These are phyloP conservation scores for Ophiosphaerella narmari DNA, from an alignment of 2,329 filamentous ascomycete species.

Conservation along the genomic window DNA sequence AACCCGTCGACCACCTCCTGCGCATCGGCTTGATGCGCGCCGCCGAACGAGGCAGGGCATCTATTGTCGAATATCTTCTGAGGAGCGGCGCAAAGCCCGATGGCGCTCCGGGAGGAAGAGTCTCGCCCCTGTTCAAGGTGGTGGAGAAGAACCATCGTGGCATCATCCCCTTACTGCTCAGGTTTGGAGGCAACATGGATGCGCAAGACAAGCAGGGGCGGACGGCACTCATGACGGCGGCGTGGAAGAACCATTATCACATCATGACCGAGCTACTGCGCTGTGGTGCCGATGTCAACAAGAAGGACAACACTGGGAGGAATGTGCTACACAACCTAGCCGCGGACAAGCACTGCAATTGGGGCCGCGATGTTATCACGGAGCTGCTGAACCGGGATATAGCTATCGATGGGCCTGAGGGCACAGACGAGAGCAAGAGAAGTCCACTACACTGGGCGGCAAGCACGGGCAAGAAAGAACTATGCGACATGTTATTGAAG, in stretches of 20 bases:
- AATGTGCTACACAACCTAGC: conserved; percentile 46
- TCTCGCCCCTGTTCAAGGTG: conserved; percentile 38
- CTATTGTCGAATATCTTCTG: conserved; percentile 39
- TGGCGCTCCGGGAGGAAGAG: conserved; percentile 34
- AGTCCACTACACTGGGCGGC: conserved; percentile 64
- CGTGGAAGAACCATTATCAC: conserved; percentile 42
- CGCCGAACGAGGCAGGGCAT: conserved; percentile 37
- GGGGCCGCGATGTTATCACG: conserved; percentile 52
- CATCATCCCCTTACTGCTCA: conserved; percentile 39
- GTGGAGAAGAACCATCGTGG: conserved; percentile 38
- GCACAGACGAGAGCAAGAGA: conserved; percentile 53
- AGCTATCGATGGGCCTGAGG: conserved; percentile 46
- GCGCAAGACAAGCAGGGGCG: conserved; percentile 43
- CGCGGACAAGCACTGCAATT: conserved; percentile 52
- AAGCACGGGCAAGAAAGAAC: conserved; percentile 58
- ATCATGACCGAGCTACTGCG: conserved; percentile 44
- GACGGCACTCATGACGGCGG: conserved; percentile 46
- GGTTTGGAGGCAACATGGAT: conserved; percentile 39
- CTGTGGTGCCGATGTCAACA: conserved; percentile 46
- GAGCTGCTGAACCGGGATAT: conserved; percentile 48
- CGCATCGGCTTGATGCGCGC: conserved; percentile 44
- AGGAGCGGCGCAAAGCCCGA: conserved; percentile 42
- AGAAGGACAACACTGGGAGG: conserved; percentile 38
- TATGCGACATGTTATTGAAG: conserved; percentile 55
- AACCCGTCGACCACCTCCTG: conserved; percentile 41